Base-by-base conservation (phyloP, 1,284 basidiomycete genomes). In the Cystobasidium pallidum region DNA sequence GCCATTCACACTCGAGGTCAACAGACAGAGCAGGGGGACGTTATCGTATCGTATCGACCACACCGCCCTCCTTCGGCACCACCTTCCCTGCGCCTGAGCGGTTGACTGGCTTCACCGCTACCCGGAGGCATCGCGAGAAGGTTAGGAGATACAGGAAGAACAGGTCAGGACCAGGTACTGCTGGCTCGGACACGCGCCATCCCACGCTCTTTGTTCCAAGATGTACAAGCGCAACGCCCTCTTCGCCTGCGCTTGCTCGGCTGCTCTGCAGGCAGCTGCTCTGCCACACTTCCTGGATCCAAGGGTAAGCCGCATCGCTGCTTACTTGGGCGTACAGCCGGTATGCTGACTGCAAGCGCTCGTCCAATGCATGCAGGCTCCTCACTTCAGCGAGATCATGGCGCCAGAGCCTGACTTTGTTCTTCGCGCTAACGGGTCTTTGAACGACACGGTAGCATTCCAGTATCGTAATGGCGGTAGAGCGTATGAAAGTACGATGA, bases 321-420 rank as follows among this genome's bases (percentile, higher is more conserved):
- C 36, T 39, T 13, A 39, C 13, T 39, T 13, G 13, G 36, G 36
- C 36, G 13, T 13, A 32, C 26, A 32, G 26, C 30, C 36, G 13
- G 11, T 32, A 17, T 57, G 54, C 2, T 43, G 17, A 41, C 26
- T 41, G n/a, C 41, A 15, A 1, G 32, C 3, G 8, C 1, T 28
- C 11, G 13, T 57, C 30, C 13, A 6, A 11, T 57, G 26, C n/a
- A 1, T 43, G 15, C 58, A 61, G 41, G 66, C 66, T 34, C 66
- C 66, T 2, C 67, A 70, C 67, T 70, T 62, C 34, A 45, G 57
- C 36, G 61, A 51, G 39, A 55, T 71, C 61, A 47, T 59, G 68
- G 30, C 17, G 10, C 68, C 68, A 24, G 49, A 54, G 32, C 59
- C 68, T n/a, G 61, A 63, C 47, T 71, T 43, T 32, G 47, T 71